Base-by-base conservation (phyloP, 768 basidiomycete genomes). In the Calocybe cyanea region DNA sequence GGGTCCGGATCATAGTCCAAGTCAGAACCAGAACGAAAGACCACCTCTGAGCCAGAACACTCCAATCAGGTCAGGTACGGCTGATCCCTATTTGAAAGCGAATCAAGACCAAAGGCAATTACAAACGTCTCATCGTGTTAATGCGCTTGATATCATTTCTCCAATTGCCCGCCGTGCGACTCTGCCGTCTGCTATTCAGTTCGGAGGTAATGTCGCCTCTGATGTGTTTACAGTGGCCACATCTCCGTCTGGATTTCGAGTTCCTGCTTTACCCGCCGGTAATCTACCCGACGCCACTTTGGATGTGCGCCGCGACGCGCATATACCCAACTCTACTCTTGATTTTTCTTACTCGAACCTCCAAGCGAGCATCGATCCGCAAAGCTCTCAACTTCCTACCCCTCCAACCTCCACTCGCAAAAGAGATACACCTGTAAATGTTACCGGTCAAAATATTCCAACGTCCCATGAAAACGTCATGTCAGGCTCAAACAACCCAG, bases 41-140 rank as follows among this genome's bases (percentile, higher is more conserved):
- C 40, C 50, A 8, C 49, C 48, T 25, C 36, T 46, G 20, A 18
- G 21, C 42, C n/a, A 43, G 39, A 42, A 48, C 38, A 30, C 38
- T 39, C 43, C 52, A 23, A 11, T 43, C 3, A 41, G 62, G 17
- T 63, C 65, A 34, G 63, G 57, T 25, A 66, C 64, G 11, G 59
- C 63, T 7, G 61, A 61, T 50, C 61, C 64, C 14, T 49, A 54
- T 36, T 38, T 31, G 25, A 55, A 38, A 38, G 11, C 23, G 28
- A 39, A 17, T 7, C 43, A 38, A 18, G 36, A 38, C 17, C 39
- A 48, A 35, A 28, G 45, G 15, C 42, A 45, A 21, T 13, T 19
- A 14, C 42, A 32, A 18, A 44, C 19, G 23, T 20, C 24, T 2
- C 37, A 9, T 38, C 54, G 46, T 13, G 47, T 35, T 14, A 48